Conservation (phyloP, 176 grass and related monocot genomes). For the Oryza rufipogon region DNA sequence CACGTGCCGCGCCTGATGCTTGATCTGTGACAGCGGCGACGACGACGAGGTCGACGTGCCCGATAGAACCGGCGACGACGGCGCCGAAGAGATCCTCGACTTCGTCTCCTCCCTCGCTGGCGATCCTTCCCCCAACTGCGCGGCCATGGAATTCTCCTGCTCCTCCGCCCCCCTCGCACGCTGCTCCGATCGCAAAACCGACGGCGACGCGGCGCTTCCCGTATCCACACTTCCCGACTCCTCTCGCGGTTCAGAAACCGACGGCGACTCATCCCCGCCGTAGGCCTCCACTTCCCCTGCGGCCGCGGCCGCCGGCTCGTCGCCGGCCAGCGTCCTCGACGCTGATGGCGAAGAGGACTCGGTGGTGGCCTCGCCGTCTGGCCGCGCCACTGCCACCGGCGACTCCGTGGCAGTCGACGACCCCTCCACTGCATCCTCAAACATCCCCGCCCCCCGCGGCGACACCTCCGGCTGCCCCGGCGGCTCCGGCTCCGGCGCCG, state of each 20-base stretch:
- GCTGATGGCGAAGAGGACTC: slow-evolving; percentile 9
- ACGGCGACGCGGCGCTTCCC: slow-evolving; percentile 20
- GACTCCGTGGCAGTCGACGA: slow-evolving; percentile 31
- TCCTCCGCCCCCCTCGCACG: slow-evolving; percentile 36
- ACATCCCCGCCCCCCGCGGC: slow-evolving; percentile 37
- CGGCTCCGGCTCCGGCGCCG: slow-evolving; percentile 17
- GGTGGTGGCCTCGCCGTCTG: background rate
- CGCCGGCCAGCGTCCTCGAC: slow-evolving; percentile 7
- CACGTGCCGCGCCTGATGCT: slow-evolving; percentile 58
- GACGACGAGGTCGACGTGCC: slow-evolving; percentile 35
- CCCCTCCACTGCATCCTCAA: slow-evolving; percentile 44
- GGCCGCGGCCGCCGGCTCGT: background rate
- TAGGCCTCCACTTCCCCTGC: slow-evolving; percentile 24
- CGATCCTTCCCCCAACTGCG: slow-evolving; percentile 6
- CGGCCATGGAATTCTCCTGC: slow-evolving; percentile 30
- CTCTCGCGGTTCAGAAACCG: slow-evolving; percentile 29
- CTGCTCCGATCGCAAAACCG: slow-evolving; percentile 4
- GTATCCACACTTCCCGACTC: slow-evolving; percentile 10
- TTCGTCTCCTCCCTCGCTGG: slow-evolving; percentile 36
- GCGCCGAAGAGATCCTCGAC: slow-evolving; percentile 36
- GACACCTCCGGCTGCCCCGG: slow-evolving; percentile 24
- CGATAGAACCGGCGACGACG: slow-evolving; percentile 37
- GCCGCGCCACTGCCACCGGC: slow-evolving; percentile 16
- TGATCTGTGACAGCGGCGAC: slow-evolving; percentile 41
- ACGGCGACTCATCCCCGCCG: slow-evolving; percentile 10